phyloP scores from a whole-genome alignment of 257 asterid genomes.

The Nicotiana undulata region DNA sequence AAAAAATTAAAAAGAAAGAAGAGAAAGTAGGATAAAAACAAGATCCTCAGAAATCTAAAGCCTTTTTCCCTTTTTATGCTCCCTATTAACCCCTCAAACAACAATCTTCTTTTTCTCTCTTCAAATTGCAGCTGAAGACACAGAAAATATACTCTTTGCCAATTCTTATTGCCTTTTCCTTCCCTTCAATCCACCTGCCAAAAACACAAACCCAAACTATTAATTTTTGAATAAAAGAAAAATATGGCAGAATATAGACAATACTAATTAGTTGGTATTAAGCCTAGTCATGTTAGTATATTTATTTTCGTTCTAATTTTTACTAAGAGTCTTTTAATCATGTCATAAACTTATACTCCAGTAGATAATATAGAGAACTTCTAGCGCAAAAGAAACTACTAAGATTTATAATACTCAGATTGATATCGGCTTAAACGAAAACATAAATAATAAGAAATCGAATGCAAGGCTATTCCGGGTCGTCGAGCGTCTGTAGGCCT shows the following conservation, averaged over 20 bases:
- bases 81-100: constrained; percentile 3
- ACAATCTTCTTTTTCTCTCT: constrained; percentile 19
- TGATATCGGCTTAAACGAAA: background rate
- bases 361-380: background rate
- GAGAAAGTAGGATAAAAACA: constrained; percentile 27
- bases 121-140: constrained; percentile 24
- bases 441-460: background rate
- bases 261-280: background rate
- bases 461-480: too few species aligned
- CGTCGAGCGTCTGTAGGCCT: too few species aligned
- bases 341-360: background rate
- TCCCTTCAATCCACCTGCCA: constrained; percentile 49
- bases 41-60: constrained; percentile 35
- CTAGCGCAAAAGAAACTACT: background rate
- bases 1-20: constrained; percentile 23
- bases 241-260: background rate
- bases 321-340: background rate
- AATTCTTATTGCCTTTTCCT: constrained; percentile 46
- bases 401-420: background rate
- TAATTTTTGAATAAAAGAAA: background rate
- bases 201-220: background rate
- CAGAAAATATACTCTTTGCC: constrained; percentile 18
- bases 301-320: background rate
- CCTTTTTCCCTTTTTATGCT: constrained; percentile 10
- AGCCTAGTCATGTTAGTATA: background rate